These are phyloP conservation scores for Funneliformis geosporum DNA, from an alignment of 192 early-diverging fungal species.

Conservation along the genomic window DNA sequence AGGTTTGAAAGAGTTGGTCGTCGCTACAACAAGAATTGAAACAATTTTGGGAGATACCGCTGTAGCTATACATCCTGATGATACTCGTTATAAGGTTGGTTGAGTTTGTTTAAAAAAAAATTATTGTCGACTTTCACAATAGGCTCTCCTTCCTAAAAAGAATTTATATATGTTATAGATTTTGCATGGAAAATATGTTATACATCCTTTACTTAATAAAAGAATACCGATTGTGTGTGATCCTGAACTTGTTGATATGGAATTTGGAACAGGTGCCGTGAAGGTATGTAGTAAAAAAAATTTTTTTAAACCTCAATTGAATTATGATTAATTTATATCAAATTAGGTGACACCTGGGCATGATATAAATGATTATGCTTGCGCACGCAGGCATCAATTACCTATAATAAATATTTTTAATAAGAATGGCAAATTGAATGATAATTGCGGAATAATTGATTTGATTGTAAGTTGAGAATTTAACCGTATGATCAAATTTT, in stretches of 20 bases:
- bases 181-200: constrained; percentile 63
- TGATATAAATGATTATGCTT: constrained; percentile 87
- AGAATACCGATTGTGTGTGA: constrained; percentile 84
- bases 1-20: constrained; percentile 68
- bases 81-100: constrained; percentile 82
- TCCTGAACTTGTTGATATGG: constrained; percentile 80
- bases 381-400: constrained; percentile 80
- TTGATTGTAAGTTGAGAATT: constrained; percentile 43
- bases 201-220: constrained; percentile 81
- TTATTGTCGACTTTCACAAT: background rate
- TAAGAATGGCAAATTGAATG: constrained; percentile 81
- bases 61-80: constrained; percentile 87
- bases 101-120: background rate
- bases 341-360: constrained; percentile 91
- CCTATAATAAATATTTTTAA: constrained; percentile 85
- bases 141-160: background rate
- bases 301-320: background rate
- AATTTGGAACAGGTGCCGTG: constrained; percentile 94
- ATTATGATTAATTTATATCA: background rate
- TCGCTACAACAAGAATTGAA: constrained; percentile 97
- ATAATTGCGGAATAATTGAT: constrained; percentile 61
- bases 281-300: constrained; percentile 58
- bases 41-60: constrained; percentile 98
- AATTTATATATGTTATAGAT: constrained; percentile 29
- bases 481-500: background rate